phyloP scores from a whole-genome alignment of 2,329 filamentous ascomycete genomes.

The Calonectria hongkongensis region DNA sequence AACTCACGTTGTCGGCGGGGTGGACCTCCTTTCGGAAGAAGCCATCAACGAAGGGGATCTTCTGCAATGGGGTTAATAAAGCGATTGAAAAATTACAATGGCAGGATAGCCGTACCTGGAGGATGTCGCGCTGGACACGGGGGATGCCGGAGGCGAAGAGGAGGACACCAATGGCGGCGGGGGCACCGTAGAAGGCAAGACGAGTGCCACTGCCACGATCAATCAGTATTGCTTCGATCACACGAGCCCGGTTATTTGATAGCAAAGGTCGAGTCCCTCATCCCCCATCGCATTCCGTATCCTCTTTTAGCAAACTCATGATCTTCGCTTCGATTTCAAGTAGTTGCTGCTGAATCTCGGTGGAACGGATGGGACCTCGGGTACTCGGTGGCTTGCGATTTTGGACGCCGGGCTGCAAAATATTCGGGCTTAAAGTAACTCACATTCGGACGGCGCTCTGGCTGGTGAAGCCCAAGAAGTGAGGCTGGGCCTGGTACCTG shows the following conservation, averaged over 20 bases:
- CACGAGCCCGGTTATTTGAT: not conserved
- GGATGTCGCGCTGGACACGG: conserved; percentile 75
- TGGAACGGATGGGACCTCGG: conserved; percentile 48
- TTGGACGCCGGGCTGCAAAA: conserved; percentile 7
- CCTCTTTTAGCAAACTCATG: not conserved
- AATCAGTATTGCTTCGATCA: conserved; percentile 41
- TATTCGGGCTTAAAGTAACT: conserved; percentile 56
- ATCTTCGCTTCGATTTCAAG: conserved; percentile 30
- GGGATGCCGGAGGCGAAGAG: conserved; percentile 79
- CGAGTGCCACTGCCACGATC: conserved; percentile 67
- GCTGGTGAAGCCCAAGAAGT: conserved; percentile 72
- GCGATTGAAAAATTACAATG: not conserved
- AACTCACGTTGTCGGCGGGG: conserved; percentile 78
- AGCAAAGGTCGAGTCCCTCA: conserved; percentile 1
- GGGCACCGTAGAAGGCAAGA: conserved; percentile 73
- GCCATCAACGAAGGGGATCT: conserved; percentile 72
- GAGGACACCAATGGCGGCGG: conserved; percentile 74
- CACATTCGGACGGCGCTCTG: conserved; percentile 71
- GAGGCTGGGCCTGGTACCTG: conserved; percentile 77
- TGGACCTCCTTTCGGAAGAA: conserved; percentile 73
- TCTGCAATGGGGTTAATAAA: conserved; percentile 62
- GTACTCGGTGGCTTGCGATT: conserved; percentile 38
- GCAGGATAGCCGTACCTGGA: conserved; percentile 66
- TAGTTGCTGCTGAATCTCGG: conserved; percentile 38
- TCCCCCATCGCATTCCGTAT: not conserved